Conservation (phyloP, 805 yeast species). For the Myxozyma kluyveri region DNA sequence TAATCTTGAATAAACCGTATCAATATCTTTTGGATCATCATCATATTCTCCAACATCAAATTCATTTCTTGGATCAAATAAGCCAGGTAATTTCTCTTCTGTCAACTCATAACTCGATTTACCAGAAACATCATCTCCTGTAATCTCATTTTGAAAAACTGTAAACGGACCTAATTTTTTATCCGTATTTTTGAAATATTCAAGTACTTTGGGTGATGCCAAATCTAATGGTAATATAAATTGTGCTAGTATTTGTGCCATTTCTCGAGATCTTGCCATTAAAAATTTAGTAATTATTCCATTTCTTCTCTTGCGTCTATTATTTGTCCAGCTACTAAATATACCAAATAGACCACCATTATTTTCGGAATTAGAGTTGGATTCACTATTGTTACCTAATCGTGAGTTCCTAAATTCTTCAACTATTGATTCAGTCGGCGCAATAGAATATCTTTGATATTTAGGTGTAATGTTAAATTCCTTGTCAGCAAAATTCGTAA, state of each 20-base stretch:
- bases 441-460: no score
- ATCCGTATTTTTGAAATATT: neutral
- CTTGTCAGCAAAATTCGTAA: no score
- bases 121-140: constrained; percentile 4
- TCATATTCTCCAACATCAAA: constrained; percentile 2
- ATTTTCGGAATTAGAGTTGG: no score
- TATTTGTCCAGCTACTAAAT: no score
- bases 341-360: no score
- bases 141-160: constrained; percentile 5
- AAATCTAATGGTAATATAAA: constrained; percentile 3
- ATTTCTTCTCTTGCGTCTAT: no score
- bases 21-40: neutral
- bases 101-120: neutral
- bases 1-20: neutral
- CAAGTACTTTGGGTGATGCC: neutral
- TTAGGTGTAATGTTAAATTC: no score
- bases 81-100: neutral
- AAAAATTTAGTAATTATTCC: no score
- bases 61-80: neutral
- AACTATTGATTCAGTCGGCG: no score
- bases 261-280: no score
- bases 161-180: constrained; percentile 4
- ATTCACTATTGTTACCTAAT: no score
- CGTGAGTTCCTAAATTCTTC: no score
- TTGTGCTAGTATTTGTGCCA: neutral